phyloP scores from a whole-genome alignment of 1,284 basidiomycete species.

The Fomitiporia mediterranea region DNA sequence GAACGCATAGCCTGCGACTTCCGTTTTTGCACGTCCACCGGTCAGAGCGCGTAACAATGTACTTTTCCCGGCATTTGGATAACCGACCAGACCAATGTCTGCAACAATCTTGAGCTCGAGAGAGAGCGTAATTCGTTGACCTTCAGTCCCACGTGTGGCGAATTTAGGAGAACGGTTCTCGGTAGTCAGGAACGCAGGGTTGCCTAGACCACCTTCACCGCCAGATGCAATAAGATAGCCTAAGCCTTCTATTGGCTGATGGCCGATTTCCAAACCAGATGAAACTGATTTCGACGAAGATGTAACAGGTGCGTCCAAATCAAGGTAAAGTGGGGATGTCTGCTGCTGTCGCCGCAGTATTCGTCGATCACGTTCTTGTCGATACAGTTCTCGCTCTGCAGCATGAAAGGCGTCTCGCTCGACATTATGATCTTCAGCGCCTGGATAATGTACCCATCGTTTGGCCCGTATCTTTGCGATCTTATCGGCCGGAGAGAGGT shows the following conservation, averaged over 20 bases:
- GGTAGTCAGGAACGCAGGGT: slow-evolving; percentile 76
- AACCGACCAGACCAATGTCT: slow-evolving; percentile 92
- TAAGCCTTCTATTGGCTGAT: slow-evolving; percentile 43
- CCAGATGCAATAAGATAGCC: slow-evolving; percentile 76
- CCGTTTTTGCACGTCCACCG: slow-evolving; percentile 76
- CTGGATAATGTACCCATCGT: slow-evolving; percentile 80
- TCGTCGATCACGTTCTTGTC: slow-evolving; percentile 59
- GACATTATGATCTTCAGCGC: slow-evolving; percentile 56
- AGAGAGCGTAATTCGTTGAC: slow-evolving; percentile 77
- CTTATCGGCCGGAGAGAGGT: slow-evolving; percentile 43
- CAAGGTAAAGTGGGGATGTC: slow-evolving; percentile 48
- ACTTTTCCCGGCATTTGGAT: slow-evolving; percentile 92
- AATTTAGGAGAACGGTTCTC: slow-evolving; percentile 75
- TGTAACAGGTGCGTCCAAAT: slow-evolving; percentile 50
- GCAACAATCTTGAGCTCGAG: slow-evolving; percentile 95
- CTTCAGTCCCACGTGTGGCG: slow-evolving; percentile 75
- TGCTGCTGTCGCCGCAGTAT: slow-evolving; percentile 41
- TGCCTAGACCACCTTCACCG: slow-evolving; percentile 84
- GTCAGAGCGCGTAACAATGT: slow-evolving; percentile 90
- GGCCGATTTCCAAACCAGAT: slow-evolving; percentile 64
- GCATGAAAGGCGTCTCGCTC: slow-evolving; percentile 65
- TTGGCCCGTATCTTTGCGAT: slow-evolving; percentile 57
- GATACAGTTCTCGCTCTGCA: slow-evolving; percentile 62
- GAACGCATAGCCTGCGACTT: slow-evolving; percentile 90
- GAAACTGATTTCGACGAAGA: slow-evolving; percentile 15